Base-by-base conservation (phyloP, 2,329 filamentous ascomycete genomes). In the Alternaria infectoria region DNA sequence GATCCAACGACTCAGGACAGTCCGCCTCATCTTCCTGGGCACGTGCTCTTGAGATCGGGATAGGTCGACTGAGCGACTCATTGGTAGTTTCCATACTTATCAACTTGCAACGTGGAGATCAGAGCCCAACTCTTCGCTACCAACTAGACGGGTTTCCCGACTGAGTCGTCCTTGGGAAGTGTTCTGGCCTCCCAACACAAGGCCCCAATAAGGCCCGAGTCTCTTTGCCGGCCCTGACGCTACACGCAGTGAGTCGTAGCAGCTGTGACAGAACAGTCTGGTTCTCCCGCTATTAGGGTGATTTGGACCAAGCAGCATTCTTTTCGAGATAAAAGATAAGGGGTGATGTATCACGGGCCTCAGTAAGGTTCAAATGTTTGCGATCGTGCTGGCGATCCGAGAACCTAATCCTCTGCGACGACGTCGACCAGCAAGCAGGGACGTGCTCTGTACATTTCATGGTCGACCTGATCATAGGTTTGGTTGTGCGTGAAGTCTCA, bases 41-140 rank as follows among this genome's bases (percentile, higher is more conserved):
- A 67, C 62, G 64, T 67, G 62, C 59, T 55, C 26, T 51, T 17
- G 47, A 49, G 47, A 65, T 60, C 60, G 55, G 52, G 44, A 45
- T 17, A 43, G 52, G 65, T 56, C 30, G 36, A 32, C 23, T 56
- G 50, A 26, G 43, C 51, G 44, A 32, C 62, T 65, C 59, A 62
- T 61, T 60, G 59, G 50, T 23, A 32, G 15, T 46, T 44, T 49
- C 43, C 43, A 62, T 44, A 25, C 43, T 58, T 32, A 12, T 32
- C 46, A 17, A 23, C 30, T 21, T 36, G 55, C 55, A 43, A 50
- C 59, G 11, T 47, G 28, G 52, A 44, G 28, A 58, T 45, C 55
- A 44, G 46, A 52, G 28, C 28, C 23, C 54, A 52, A 32, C 19
- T 57, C 40, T 32, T 46, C 25, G 51, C 52, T 61, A 46, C 55